Evolutionary conservation across 2,329 filamentous ascomycete species (phyloP).

Genomic region (Pezicula rhizophila): DNA sequence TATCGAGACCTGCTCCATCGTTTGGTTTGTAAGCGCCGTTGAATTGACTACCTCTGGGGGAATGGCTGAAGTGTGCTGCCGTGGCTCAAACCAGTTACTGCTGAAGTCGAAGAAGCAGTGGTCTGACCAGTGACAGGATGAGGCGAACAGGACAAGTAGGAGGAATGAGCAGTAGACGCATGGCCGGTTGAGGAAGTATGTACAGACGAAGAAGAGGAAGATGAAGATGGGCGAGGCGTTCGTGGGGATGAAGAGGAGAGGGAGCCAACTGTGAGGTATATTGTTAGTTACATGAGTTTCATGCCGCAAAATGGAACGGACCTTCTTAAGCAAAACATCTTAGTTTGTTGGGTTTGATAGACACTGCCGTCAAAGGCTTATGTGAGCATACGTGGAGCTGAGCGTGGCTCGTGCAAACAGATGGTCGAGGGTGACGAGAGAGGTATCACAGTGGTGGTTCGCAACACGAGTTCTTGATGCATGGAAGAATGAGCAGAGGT

Average conservation of each 20-base stretch:
- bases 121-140: slow-evolving; percentile 84
- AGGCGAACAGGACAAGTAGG: slow-evolving; percentile 88
- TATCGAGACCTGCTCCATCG: slow-evolving; percentile 29
- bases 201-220: slow-evolving; percentile 83
- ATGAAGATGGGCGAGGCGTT: slow-evolving; percentile 82
- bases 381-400: slow-evolving; percentile 16
- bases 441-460: background rate
- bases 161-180: slow-evolving; percentile 98
- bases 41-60: slow-evolving; percentile 20
- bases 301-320: slow-evolving; percentile 23
- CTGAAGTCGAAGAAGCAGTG: slow-evolving; percentile 88
- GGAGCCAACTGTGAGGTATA: slow-evolving; percentile 60
- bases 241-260: slow-evolving; percentile 81
- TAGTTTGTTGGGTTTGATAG: slow-evolving; percentile 14
- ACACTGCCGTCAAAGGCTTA: slow-evolving; percentile 8
- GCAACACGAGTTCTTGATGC: slow-evolving; percentile 1
- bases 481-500: background rate
- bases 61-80: slow-evolving; percentile 29
- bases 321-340: slow-evolving; percentile 60
- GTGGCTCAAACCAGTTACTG: slow-evolving; percentile 90
- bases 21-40: slow-evolving; percentile 19
- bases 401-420: background rate
- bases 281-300: slow-evolving; percentile 11
- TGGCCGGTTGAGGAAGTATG: slow-evolving; percentile 92
- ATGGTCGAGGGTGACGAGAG: slow-evolving; percentile 1